A percentile compares a stretch with the other conserved stretches of the same genome.
Evolutionary conservation across 2,329 filamentous ascomycete species (phyloP).

Genomic region (Shiraia bambusicola): DNA sequence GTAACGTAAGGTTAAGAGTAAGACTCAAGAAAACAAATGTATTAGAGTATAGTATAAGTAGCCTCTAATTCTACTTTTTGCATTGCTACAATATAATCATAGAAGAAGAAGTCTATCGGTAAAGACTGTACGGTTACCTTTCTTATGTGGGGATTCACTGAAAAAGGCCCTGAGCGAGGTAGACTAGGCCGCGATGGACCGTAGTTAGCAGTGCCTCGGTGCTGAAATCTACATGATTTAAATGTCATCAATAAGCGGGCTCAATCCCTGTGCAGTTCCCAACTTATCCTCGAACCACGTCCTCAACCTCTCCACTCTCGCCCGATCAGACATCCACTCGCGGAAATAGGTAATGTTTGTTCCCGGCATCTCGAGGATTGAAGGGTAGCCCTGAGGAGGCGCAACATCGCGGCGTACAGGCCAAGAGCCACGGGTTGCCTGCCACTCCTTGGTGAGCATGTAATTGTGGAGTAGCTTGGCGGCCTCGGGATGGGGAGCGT

Average conservation of each 20-base stretch:
- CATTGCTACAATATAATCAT: too few species aligned
- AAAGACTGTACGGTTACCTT: too few species aligned
- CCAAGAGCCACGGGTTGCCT: slow-evolving; percentile 37
- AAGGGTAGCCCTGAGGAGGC: slow-evolving; percentile 28
- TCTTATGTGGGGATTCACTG: too few species aligned
- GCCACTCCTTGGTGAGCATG: slow-evolving; percentile 48
- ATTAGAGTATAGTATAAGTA: too few species aligned
- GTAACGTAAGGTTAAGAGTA: too few species aligned
- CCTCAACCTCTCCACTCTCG: slow-evolving; percentile 45
- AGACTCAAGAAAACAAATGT: too few species aligned
- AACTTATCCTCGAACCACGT: slow-evolving; percentile 48
- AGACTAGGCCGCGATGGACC: too few species aligned
- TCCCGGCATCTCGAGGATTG: slow-evolving; percentile 31
- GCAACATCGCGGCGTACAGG: slow-evolving; percentile 42
- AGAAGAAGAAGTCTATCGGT: too few species aligned
- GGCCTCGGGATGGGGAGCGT: slow-evolving; percentile 53
- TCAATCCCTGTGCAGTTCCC: slow-evolving; percentile 48
- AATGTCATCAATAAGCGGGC: slow-evolving; percentile 36
- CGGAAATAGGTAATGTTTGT: slow-evolving; percentile 46
- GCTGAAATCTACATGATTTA: slow-evolving; percentile 2
- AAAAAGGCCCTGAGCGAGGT: too few species aligned
- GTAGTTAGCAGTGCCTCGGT: too few species aligned
- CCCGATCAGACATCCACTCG: slow-evolving; percentile 48
- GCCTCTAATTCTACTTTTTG: too few species aligned
- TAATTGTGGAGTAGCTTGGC: slow-evolving; percentile 55